Conservation (phyloP, 2,329 filamentous ascomycete genomes). For the Sarocladiaceae sp. region DNA sequence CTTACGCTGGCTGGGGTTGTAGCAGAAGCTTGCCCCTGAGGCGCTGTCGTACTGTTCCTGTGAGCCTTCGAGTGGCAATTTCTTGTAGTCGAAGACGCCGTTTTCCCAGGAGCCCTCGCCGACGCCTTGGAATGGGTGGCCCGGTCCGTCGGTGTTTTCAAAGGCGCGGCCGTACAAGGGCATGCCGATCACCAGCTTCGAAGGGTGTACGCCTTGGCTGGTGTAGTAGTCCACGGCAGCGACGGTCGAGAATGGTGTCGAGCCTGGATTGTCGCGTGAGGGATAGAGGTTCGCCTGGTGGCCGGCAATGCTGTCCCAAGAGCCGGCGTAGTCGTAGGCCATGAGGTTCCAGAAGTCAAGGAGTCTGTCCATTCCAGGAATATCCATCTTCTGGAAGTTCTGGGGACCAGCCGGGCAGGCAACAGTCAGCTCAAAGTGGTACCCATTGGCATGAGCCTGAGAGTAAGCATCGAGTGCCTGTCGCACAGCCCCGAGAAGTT, state of each 20-base stretch:
- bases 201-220: slow-evolving; percentile 51
- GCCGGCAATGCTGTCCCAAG: slow-evolving; percentile 65
- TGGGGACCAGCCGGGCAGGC: slow-evolving; percentile 56
- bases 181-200: slow-evolving; percentile 85
- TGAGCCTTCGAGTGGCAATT: slow-evolving; percentile 62
- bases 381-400: slow-evolving; percentile 56
- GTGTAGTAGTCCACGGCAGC: slow-evolving; percentile 67
- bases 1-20: slow-evolving; percentile 53
- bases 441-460: slow-evolving; percentile 29
- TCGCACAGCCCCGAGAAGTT: slow-evolving; percentile 51
- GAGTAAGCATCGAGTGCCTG: slow-evolving; percentile 53
- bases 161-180: slow-evolving; percentile 88
- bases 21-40: slow-evolving; percentile 70
- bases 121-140: slow-evolving; percentile 61
- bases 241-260: slow-evolving; percentile 73
- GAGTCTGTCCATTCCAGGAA: slow-evolving; percentile 57
- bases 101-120: slow-evolving; percentile 79
- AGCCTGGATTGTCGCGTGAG: slow-evolving; percentile 46
- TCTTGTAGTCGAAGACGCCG: slow-evolving; percentile 86
- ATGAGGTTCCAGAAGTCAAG: slow-evolving; percentile 77
- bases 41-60: slow-evolving; percentile 57
- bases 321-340: slow-evolving; percentile 84
- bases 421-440: slow-evolving; percentile 59
- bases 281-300: slow-evolving; percentile 77
- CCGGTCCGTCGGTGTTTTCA: slow-evolving; percentile 67